A percentile compares a stretch with the other conserved stretches of the same genome.
Evolutionary conservation across 495 filamentous ascomycete genomes (phyloP).

Genomic region (Astrothelium macrocarpum): DNA sequence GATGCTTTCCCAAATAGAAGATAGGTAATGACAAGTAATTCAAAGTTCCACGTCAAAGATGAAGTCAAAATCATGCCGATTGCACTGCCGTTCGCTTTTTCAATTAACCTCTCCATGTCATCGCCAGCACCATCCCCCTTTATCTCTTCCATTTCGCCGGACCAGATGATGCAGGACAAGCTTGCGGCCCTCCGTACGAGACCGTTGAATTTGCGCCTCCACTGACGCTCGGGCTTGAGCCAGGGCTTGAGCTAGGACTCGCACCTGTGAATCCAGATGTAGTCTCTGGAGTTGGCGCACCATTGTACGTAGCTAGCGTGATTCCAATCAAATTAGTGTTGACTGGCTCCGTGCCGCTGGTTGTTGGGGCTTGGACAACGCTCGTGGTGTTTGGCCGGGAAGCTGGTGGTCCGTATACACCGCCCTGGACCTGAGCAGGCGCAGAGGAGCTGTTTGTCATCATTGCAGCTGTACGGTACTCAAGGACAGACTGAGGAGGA

Average conservation of each 20-base stretch:
- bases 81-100: background rate
- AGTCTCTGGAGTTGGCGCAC: background rate
- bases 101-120: background rate
- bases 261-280: background rate
- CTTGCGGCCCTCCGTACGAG: background rate
- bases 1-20: background rate
- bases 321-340: background rate
- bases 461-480: background rate
- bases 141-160: background rate
- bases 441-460: conserved; percentile 1
- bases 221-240: background rate
- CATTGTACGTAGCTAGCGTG: background rate
- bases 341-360: background rate
- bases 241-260: background rate
- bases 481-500: background rate
- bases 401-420: background rate
- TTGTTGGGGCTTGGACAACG: background rate
- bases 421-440: background rate
- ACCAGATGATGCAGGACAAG: background rate
- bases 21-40: background rate
- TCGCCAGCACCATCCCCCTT: background rate
- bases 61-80: background rate
- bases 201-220: background rate
- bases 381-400: background rate
- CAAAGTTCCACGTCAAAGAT: background rate